Percentiles rank a stretch among this genome's conserved stretches.
phyloP scores from a whole-genome alignment of 2,329 filamentous ascomycete species.

The Aspergillus bombycis region DNA sequence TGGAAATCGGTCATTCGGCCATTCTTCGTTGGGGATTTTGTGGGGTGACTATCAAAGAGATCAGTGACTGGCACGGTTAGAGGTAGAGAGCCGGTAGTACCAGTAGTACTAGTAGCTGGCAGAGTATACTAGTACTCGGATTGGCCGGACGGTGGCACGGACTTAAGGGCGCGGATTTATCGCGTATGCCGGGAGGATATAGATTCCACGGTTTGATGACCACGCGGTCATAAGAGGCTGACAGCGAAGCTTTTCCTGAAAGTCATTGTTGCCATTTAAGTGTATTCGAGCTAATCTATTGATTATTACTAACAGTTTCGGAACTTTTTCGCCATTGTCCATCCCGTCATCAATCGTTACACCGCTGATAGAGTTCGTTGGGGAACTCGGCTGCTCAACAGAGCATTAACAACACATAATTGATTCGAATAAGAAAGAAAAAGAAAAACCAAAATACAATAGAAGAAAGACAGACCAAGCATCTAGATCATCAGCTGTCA shows the following conservation, averaged over 20 bases:
- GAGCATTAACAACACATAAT: not conserved
- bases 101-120: too few species aligned
- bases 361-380: not conserved
- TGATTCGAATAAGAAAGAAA: not conserved
- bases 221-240: not conserved
- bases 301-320: not conserved
- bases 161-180: slow-evolving; percentile 2
- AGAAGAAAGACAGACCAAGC: not conserved
- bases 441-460: not conserved
- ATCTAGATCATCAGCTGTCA: not conserved
- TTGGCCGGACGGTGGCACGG: not conserved
- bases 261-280: not conserved
- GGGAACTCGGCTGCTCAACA: not conserved
- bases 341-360: slow-evolving; percentile 2
- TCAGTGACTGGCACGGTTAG: too few species aligned
- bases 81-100: too few species aligned
- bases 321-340: not conserved
- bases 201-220: not conserved
- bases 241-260: not conserved
- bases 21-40: not conserved
- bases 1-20: not conserved
- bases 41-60: not conserved
- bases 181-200: not conserved
- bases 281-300: not conserved
- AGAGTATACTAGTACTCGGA: too few species aligned